phyloP scores from a whole-genome alignment of 1,139 yeast species.

The Wickerhamomyces sp. region DNA sequence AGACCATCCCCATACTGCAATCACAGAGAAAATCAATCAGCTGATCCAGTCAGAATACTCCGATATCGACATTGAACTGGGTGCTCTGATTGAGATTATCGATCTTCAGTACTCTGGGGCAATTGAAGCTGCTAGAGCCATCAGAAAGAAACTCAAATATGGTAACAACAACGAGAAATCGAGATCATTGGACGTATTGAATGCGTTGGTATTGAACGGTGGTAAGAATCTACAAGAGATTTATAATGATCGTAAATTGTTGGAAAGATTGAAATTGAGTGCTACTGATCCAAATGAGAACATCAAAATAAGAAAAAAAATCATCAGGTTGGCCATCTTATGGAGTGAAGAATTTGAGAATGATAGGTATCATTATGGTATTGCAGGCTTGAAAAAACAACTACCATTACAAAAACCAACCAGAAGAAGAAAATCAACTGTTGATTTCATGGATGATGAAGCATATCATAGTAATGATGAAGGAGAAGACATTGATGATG shows the following conservation, averaged over 20 bases:
- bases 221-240: conserved; percentile 40
- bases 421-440: conserved; percentile 24
- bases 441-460: conserved; percentile 41
- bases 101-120: conserved; percentile 38
- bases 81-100: conserved; percentile 28
- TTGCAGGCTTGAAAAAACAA: conserved; percentile 44
- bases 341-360: conserved; percentile 60
- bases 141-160: conserved; percentile 82
- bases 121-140: conserved; percentile 83
- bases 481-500: neutral
- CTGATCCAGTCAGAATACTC: conserved; percentile 36
- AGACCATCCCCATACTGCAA: conserved; percentile 50
- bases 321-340: conserved; percentile 47
- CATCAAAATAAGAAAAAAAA: conserved; percentile 41
- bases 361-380: conserved; percentile 43
- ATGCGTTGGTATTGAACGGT: conserved; percentile 73
- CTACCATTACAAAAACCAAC: conserved; percentile 20
- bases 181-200: conserved; percentile 66
- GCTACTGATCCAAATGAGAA: conserved; percentile 31
- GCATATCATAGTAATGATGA: conserved; percentile 34
- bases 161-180: conserved; percentile 61
- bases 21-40: conserved; percentile 47
- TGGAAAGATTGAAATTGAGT: conserved; percentile 59
- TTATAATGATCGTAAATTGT: conserved; percentile 67
- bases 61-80: conserved; percentile 38